These are phyloP conservation scores for Pythium oligandrum DNA, from an alignment of 352 stramenopile genomes.

Conservation along the genomic window DNA sequence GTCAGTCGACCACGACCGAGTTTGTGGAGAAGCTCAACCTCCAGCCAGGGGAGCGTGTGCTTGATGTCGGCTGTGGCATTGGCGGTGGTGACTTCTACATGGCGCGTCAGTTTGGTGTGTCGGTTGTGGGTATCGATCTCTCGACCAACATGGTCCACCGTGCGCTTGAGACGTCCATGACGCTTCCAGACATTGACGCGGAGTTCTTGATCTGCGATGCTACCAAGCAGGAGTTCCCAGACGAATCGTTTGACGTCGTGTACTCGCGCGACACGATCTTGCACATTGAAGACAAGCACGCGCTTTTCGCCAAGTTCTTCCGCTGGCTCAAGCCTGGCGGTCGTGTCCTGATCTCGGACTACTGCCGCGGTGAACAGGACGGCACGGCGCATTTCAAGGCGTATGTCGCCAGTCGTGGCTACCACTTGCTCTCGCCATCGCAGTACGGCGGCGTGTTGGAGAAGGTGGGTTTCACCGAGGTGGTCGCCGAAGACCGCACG, in stretches of 20 bases:
- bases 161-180: slow-evolving; percentile 59
- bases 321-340: slow-evolving; percentile 36
- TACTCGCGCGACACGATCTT: slow-evolving; percentile 48
- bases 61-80: slow-evolving; percentile 90
- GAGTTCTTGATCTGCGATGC: slow-evolving; percentile 75
- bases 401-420: slow-evolving; percentile 59
- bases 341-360: slow-evolving; percentile 46
- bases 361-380: slow-evolving; percentile 57
- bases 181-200: slow-evolving; percentile 35
- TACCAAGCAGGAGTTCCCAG: slow-evolving; percentile 48
- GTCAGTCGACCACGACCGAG: slow-evolving; percentile 60
- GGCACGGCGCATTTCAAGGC: slow-evolving; percentile 42
- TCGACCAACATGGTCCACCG: slow-evolving; percentile 77
- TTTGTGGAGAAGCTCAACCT: slow-evolving; percentile 66
- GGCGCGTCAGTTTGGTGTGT: slow-evolving; percentile 83
- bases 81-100: slow-evolving; percentile 89
- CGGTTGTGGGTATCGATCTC: slow-evolving; percentile 67
- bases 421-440: slow-evolving; percentile 56
- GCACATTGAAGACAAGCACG: slow-evolving; percentile 35
- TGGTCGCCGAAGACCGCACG: slow-evolving; percentile 60
- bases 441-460: slow-evolving; percentile 53
- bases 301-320: slow-evolving; percentile 39
- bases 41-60: slow-evolving; percentile 54
- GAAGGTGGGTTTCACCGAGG: slow-evolving; percentile 43
- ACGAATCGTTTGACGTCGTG: slow-evolving; percentile 56